Evolutionary conservation across 768 basidiomycete species (phyloP).

Genomic region (Guyanaporus albipodus): DNA sequence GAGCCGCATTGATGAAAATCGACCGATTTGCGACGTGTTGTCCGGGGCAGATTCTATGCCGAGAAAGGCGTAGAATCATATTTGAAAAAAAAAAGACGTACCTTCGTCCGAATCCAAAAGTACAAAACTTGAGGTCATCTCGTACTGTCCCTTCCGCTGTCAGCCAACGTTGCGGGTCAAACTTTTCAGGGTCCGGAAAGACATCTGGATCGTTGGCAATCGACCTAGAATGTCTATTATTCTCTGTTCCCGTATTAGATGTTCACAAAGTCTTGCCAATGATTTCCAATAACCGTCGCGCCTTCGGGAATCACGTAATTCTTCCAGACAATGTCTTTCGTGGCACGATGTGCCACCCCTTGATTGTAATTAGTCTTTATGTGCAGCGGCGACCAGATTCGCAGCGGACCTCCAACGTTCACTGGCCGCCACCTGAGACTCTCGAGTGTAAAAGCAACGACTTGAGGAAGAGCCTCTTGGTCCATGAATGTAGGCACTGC

Average conservation of each 20-base stretch:
- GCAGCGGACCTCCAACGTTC: constrained; percentile 24
- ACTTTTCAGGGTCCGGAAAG: constrained; percentile 8
- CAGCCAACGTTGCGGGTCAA: constrained; percentile 9
- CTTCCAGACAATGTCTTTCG: constrained; percentile 45
- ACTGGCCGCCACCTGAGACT: constrained; percentile 37
- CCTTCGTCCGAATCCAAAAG: constrained; percentile 8
- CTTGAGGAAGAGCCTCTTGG: constrained; percentile 31
- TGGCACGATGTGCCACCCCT: constrained; percentile 61
- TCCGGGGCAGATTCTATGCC: constrained; percentile 3
- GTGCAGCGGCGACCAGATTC: too few species aligned
- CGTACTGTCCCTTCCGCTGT: background rate
- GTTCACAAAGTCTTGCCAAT: constrained; percentile 3
- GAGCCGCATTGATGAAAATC: background rate
- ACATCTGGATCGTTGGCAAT: constrained; percentile 12
- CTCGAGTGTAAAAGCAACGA: constrained; percentile 37
- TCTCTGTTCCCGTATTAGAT: background rate
- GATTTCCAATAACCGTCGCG: constrained; percentile 10
- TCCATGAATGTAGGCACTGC: constrained; percentile 39
- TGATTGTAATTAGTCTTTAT: too few species aligned
- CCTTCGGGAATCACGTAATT: constrained; percentile 36
- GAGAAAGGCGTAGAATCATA: background rate
- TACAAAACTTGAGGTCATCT: constrained; percentile 5
- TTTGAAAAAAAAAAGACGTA: too few species aligned
- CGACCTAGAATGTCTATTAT: constrained; percentile 1
- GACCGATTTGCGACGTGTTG: constrained; percentile 4